Base-by-base conservation (phyloP, 352 stramenopile genomes). In the Globisporangium polare region DNA sequence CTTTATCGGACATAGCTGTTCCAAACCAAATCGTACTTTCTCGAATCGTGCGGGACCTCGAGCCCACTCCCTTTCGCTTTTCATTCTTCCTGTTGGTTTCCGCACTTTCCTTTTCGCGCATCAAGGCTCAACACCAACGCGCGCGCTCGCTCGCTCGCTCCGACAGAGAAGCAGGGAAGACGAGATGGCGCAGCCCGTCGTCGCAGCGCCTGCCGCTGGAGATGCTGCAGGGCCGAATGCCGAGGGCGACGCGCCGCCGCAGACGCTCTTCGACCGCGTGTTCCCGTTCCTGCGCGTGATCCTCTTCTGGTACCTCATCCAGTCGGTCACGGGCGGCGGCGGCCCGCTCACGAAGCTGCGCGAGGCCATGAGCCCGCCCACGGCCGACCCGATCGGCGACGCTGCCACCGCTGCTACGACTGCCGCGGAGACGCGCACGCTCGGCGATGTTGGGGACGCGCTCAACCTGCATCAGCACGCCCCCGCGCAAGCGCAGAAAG, bases 261-360 rank as follows among this genome's bases (percentile, higher is more conserved):
- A 81, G 61, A 71, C 70, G n/a, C 50, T 86, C 13, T 70, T 84
- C 65, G 77, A 90, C 50, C 77, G 79, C 45, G 12, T 86, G 55
- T 87, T 80, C 71, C 81, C 83, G 39, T 69, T 89, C 60, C 46
- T 90, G 33, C 86, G 82, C 65, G 84, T 92, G 68, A 46, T 91
- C n/a, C 71, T 83, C 62, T 79, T 93, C 60, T 95, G 85, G 78
- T 95, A 95, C 73, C 72, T 81, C 37, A 80, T 95, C 59, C 78
- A 89, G 51, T 71, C 76, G 42, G 75, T 78, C 51, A 66, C n/a
- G 58, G 64, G 49, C 58, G 65, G 49, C 65, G 37, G 24, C 51
- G 62, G n/a, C 6, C 46, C 55, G 31, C 31, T 60, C 45, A 68
- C 55, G 22, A 26, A 39, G 29, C 33, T 62, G 37, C 45, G 66